Evolutionary conservation across 805 yeast species (phyloP).

Genomic region (Suhomyces prunicola): DNA sequence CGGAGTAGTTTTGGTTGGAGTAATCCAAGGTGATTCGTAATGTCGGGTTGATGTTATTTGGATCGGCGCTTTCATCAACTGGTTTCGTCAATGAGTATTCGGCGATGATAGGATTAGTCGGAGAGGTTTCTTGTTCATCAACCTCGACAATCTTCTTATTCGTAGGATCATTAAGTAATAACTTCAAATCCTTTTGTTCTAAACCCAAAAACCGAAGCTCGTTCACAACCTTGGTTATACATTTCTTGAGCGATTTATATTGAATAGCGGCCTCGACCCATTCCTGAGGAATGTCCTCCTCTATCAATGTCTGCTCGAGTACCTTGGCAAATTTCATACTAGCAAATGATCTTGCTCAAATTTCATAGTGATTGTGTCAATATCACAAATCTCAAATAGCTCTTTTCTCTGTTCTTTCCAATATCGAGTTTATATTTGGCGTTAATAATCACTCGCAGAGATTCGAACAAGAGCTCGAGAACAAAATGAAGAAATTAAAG

Average conservation of each 20-base stretch:
- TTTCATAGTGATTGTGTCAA: not conserved
- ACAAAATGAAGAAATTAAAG: not conserved
- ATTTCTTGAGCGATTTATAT: constrained; percentile 66
- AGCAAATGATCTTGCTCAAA: not conserved
- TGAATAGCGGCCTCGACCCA: constrained; percentile 72
- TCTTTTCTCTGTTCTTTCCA: not conserved
- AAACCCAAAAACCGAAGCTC: constrained; percentile 62
- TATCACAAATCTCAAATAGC: not conserved
- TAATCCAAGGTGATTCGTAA: constrained; percentile 38
- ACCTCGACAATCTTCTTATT: constrained; percentile 28
- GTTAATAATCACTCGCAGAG: not conserved
- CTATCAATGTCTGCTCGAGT: constrained; percentile 58
- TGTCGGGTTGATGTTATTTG: constrained; percentile 30
- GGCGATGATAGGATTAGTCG: constrained; percentile 40
- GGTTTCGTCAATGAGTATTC: constrained; percentile 38
- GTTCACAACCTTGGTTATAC: constrained; percentile 59
- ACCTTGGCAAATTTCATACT: constrained; percentile 75
- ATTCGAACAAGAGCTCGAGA: not conserved
- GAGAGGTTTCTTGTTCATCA: constrained; percentile 28
- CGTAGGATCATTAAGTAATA: constrained; percentile 29
- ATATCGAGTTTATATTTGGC: not conserved
- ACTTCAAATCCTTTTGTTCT: constrained; percentile 41
- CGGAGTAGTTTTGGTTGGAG: constrained; percentile 22
- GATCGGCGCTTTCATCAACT: constrained; percentile 12
- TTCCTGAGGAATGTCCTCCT: constrained; percentile 59